These are phyloP conservation scores for Mortierella antarctica DNA, from an alignment of 192 early-diverging fungal genomes.

Conservation along the genomic window DNA sequence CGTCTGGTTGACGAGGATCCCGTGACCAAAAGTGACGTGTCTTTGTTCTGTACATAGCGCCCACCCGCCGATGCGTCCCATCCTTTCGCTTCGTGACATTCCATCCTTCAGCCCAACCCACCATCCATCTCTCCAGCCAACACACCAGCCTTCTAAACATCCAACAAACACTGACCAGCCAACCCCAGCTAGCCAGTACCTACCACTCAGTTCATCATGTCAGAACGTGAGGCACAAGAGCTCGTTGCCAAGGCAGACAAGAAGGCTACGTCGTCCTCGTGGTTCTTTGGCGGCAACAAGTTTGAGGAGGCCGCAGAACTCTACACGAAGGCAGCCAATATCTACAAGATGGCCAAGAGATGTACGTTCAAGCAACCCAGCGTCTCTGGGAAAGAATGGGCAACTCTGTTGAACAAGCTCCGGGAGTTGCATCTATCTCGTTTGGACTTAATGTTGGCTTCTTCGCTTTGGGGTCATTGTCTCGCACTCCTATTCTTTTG, in stretches of 20 bases:
- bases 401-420: background rate
- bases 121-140: too few species aligned
- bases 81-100: too few species aligned
- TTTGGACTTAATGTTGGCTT: background rate
- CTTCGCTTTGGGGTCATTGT: background rate
- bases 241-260: constrained; percentile 79
- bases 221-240: constrained; percentile 67
- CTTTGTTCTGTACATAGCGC: too few species aligned
- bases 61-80: too few species aligned
- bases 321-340: constrained; percentile 90
- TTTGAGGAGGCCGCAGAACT: constrained; percentile 96
- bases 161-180: too few species aligned
- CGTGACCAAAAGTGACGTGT: too few species aligned
- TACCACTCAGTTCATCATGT: constrained; percentile 33
- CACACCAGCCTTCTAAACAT: too few species aligned
- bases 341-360: constrained; percentile 92
- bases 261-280: constrained; percentile 68
- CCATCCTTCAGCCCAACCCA: too few species aligned
- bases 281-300: constrained; percentile 84
- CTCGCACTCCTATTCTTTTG: background rate
- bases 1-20: too few species aligned
- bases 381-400: background rate
- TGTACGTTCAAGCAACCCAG: constrained; percentile 61
- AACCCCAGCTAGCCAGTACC: too few species aligned
- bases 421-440: background rate